These are phyloP conservation scores for Naganishia friedmannii DNA, from an alignment of 768 basidiomycete species.

Conservation along the genomic window DNA sequence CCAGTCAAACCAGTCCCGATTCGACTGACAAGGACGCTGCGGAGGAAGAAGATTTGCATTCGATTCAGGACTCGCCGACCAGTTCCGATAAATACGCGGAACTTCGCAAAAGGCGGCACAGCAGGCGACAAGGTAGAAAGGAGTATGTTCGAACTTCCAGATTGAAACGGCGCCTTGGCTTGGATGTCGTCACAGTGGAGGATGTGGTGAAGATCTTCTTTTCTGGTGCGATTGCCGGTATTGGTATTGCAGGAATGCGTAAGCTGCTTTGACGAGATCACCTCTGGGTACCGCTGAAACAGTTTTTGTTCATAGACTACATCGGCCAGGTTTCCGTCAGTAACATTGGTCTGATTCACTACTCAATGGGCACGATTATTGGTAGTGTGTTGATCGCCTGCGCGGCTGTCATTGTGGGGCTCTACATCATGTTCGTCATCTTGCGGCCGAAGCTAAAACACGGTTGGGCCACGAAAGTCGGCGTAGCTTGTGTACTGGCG, in stretches of 20 bases:
- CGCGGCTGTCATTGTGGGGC: conserved; percentile 47
- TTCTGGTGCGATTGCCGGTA: conserved; percentile 49
- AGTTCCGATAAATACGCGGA: not conserved
- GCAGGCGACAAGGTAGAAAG: too few relatives aligned
- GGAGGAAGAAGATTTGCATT: not conserved
- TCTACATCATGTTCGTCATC: conserved; percentile 54
- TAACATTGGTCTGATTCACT: conserved; percentile 49
- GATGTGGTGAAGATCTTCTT: conserved; percentile 49
- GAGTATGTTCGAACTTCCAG: not conserved
- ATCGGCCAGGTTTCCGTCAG: conserved; percentile 52
- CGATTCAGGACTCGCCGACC: not conserved
- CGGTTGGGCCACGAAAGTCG: conserved; percentile 45
- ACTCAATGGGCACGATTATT: conserved; percentile 44
- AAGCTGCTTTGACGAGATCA: conserved; percentile 30
- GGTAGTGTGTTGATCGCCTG: conserved; percentile 51
- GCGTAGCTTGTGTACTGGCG: conserved; percentile 48
- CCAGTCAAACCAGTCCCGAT: not conserved
- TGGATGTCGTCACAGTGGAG: conserved; percentile 46
- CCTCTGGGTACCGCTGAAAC: not conserved
- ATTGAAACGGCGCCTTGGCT: conserved; percentile 37
- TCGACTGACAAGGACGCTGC: not conserved
- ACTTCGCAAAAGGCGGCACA: not conserved
- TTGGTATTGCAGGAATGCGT: conserved; percentile 53
- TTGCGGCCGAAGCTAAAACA: conserved; percentile 53
- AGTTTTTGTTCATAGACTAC: conserved; percentile 39